Conservation (phyloP, 495 filamentous ascomycete genomes). For the Venustampulla echinocandica region DNA sequence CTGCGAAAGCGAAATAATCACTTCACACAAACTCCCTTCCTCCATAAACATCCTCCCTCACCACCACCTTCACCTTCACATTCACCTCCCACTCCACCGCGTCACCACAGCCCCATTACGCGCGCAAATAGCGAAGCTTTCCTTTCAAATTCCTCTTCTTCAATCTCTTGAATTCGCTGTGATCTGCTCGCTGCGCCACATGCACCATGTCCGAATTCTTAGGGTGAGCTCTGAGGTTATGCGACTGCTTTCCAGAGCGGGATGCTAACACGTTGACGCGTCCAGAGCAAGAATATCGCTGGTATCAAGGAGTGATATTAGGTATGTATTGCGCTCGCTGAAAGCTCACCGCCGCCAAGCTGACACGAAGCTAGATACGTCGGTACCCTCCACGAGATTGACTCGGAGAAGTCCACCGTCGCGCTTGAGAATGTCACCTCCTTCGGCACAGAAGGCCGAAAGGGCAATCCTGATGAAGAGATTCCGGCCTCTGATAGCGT, state of each 20-base stretch:
- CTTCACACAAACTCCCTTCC: constrained; percentile 4
- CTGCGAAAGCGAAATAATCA: no score
- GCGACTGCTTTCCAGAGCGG: constrained; percentile 4
- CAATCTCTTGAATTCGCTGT: constrained; percentile 10
- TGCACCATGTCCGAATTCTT: constrained; percentile 54
- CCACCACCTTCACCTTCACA: no score
- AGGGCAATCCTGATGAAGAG: constrained; percentile 66
- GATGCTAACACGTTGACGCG: constrained; percentile 15
- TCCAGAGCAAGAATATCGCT: constrained; percentile 69
- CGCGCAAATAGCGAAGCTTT: constrained; percentile 6
- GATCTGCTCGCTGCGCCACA: no score
- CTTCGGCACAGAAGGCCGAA: constrained; percentile 86
- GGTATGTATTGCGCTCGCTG: constrained; percentile 3
- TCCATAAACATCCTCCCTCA: no score
- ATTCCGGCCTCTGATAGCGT: constrained; percentile 71
- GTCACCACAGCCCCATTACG: constrained; percentile 6
- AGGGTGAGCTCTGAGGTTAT: constrained; percentile 33
- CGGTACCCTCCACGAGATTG: constrained; percentile 94
- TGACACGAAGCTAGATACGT: constrained; percentile 63
- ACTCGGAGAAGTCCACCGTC: constrained; percentile 90
- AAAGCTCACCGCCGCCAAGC: constrained; percentile 5
- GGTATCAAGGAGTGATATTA: constrained; percentile 93
- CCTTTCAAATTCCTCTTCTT: constrained; percentile 7
- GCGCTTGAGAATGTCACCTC: constrained; percentile 92
- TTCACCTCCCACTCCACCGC: constrained; percentile 4